Evolutionary conservation across 2,329 filamentous ascomycete genomes (phyloP), one percentile per base, ranked within the genome.

Genomic region (Sordariomycetes sp.): DNA sequence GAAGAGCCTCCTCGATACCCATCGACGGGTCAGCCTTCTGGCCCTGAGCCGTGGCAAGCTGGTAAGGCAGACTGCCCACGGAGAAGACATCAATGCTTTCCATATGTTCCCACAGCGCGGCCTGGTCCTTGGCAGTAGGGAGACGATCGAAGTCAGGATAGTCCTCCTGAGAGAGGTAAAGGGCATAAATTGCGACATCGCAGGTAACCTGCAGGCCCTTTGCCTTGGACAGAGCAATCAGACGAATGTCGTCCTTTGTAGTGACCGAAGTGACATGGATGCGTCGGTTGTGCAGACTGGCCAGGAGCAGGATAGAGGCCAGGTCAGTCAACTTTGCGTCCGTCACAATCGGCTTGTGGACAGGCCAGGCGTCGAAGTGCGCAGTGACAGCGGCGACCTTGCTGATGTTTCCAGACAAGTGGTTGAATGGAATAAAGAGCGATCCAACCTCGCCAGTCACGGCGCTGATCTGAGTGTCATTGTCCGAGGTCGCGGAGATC

Each of bases 161-260:
- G 47, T 87, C 80, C 32, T 75, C 65, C 47, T 77, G 79, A 5
- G 79, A 79, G 17, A 88, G 66, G 64, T 86, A 88, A 27, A 88
- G 67, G 14, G 79, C 75, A 64, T 85, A 87, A 47, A 88, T 71
- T n/a, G 79, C 82, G 28, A 88, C 82, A 53, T 88, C 83, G 57
- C 83, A 88, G 16, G 83, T 87, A 29, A 88, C 82, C 54, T 80
- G 80, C 38, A 88, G 64, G n/a, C 82, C 82, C 64, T 87, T 88
- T 50, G 77, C 70, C 61, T 88, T 88, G 63, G 80, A 79, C 20
- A 88, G 70, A 7, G 82, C 75, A 48, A 88, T 86, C 33, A 88
- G 64, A 41, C 68, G 73, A 48, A 88, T 86, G 46, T 88, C 83
- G 42, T 87, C 83, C 63, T 51, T 84, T 41, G 77, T 82, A n/a